A percentile compares a stretch with the other conserved stretches of the same genome.
phyloP scores from a whole-genome alignment of 1,284 basidiomycete species.

The Microstroma glucosiphilum region DNA sequence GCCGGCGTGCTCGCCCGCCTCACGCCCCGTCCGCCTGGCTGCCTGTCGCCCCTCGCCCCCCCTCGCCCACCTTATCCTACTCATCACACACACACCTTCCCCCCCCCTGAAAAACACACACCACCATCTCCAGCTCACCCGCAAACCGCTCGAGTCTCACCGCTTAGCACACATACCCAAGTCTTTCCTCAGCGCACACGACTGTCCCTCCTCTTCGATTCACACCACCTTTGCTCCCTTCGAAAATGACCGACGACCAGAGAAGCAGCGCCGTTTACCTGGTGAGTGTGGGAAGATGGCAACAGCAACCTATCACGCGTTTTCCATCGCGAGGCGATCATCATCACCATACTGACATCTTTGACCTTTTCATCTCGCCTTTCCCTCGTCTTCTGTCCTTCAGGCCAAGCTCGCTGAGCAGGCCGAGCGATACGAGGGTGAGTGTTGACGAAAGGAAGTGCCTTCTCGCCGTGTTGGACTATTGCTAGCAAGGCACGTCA shows the following conservation, averaged over 20 bases:
- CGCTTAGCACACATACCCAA: too few relatives aligned
- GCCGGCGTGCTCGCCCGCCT: too few relatives aligned
- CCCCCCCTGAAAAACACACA: too few relatives aligned
- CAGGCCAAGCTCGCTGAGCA: constrained; percentile 51
- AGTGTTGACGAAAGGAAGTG: constrained; percentile 15
- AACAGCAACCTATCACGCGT: not conserved
- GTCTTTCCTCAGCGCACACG: too few relatives aligned
- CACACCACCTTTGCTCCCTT: too few relatives aligned
- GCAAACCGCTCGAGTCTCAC: not conserved
- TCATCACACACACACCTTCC: not conserved
- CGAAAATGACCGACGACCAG: constrained; percentile 7
- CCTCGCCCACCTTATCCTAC: not conserved
- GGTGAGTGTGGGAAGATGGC: constrained; percentile 5
- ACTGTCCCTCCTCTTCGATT: too few relatives aligned
- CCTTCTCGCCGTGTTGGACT: too few relatives aligned
- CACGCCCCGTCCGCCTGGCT: too few relatives aligned
- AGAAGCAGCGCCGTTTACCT: constrained; percentile 6
- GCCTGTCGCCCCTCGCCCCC: not conserved
- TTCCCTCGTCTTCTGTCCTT: not conserved
- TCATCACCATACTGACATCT: too few relatives aligned
- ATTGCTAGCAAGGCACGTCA: too few relatives aligned
- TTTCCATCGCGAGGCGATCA: not conserved
- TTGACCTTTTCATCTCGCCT: not conserved
- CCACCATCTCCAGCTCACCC: not conserved
- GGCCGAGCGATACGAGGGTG: constrained; percentile 51